Percentiles rank a stretch among this genome's conserved stretches.
phyloP scores from a whole-genome alignment of 2,329 filamentous ascomycete species.

The Scedosporium boydii region DNA sequence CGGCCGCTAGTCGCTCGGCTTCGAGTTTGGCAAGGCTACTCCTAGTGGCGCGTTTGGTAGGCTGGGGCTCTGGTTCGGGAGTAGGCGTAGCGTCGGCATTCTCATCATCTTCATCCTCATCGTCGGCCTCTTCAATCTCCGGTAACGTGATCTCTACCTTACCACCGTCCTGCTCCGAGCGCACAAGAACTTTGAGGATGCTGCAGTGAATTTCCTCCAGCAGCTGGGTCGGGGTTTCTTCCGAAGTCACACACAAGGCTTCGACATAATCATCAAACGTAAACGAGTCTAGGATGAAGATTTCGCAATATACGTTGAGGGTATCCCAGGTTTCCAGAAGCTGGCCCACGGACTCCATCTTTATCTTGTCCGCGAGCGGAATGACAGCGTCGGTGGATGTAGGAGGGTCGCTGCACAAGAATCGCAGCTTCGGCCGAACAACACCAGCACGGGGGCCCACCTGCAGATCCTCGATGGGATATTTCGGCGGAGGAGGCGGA shows the following conservation, averaged over 20 bases:
- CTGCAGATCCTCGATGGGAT: slow-evolving; percentile 90
- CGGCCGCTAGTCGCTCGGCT: slow-evolving; percentile 56
- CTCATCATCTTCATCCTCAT: slow-evolving; percentile 52
- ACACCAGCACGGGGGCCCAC: slow-evolving; percentile 58
- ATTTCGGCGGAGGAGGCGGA: slow-evolving; percentile 72
- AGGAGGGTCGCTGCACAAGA: slow-evolving; percentile 58
- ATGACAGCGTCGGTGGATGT: slow-evolving; percentile 32
- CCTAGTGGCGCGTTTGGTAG: slow-evolving; percentile 63
- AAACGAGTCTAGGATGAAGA: slow-evolving; percentile 91
- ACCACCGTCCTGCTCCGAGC: slow-evolving; percentile 63
- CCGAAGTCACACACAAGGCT: slow-evolving; percentile 68
- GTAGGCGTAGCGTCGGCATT: slow-evolving; percentile 48
- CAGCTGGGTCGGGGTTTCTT: slow-evolving; percentile 69
- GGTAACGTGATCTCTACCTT: slow-evolving; percentile 72
- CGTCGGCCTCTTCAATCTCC: slow-evolving; percentile 61
- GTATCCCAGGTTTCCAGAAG: slow-evolving; percentile 93
- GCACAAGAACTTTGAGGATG: slow-evolving; percentile 77
- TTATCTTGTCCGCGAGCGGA: slow-evolving; percentile 38
- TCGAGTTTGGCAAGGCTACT: slow-evolving; percentile 79
- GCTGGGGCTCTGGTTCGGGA: slow-evolving; percentile 63
- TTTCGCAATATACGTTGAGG: slow-evolving; percentile 93
- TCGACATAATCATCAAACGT: slow-evolving; percentile 95
- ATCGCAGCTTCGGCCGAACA: slow-evolving; percentile 67
- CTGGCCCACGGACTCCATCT: slow-evolving; percentile 76
- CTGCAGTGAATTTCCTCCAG: slow-evolving; percentile 89